These are phyloP conservation scores for Diutina sp. DNA, from an alignment of 1,139 yeast genomes.

Conservation along the genomic window DNA sequence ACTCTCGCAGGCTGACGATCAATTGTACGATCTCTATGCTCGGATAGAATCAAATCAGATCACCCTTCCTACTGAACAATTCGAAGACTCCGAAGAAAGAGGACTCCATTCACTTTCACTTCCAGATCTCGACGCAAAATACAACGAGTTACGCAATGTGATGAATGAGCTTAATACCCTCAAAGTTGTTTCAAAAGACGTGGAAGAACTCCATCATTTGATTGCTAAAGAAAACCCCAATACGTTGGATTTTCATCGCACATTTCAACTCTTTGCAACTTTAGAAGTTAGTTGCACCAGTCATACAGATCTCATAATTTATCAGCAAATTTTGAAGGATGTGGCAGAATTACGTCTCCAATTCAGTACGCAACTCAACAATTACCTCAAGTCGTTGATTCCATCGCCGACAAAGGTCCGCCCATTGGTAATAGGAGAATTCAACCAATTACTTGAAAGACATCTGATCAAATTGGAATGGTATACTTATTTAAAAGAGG, in stretches of 20 bases:
- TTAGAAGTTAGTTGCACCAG: background rate
- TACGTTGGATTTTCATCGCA: background rate
- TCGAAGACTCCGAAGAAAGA: background rate
- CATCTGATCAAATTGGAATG: background rate
- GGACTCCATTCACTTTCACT: background rate
- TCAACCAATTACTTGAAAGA: background rate
- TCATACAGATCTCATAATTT: background rate
- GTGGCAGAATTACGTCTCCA: background rate
- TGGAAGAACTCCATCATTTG: background rate
- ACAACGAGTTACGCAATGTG: background rate
- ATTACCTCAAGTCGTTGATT: background rate
- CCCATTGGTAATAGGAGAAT: background rate
- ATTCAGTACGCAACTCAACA: background rate
- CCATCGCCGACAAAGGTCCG: background rate
- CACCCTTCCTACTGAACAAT: background rate
- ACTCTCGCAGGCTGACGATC: background rate
- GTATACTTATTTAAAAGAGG: background rate
- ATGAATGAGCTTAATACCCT: background rate
- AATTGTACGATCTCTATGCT: background rate
- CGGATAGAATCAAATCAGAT: background rate
- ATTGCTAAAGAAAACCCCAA: background rate
- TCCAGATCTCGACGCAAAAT: background rate
- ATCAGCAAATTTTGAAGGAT: background rate
- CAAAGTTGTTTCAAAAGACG: background rate
- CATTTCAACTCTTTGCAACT: background rate